Evolutionary conservation across 192 early-diverging fungal species (phyloP).

Genomic region (Backusella mclennaniae): DNA sequence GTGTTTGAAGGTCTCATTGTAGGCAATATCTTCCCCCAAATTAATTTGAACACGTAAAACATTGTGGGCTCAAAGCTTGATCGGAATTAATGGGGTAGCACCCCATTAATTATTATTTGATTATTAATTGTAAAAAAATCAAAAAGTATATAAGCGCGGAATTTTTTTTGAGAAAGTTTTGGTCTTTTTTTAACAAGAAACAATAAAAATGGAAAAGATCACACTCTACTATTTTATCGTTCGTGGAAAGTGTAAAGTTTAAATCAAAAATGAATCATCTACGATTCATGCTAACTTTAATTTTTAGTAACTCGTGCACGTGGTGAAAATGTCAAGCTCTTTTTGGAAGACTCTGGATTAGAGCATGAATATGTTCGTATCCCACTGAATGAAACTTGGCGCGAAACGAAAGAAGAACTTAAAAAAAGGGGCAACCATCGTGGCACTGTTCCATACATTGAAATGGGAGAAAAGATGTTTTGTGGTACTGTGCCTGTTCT

Average conservation of each 20-base stretch:
- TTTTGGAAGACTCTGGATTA: not conserved
- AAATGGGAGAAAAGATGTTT: not conserved
- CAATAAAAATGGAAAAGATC: not conserved
- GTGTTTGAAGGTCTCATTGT: not conserved
- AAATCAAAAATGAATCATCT: not conserved
- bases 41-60: not conserved
- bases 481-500: not conserved
- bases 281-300: not conserved
- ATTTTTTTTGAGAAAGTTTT: not conserved
- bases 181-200: not conserved
- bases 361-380: not conserved
- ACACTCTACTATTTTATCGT: not conserved
- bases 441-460: not conserved
- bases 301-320: not conserved
- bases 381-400: not conserved
- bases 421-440: not conserved
- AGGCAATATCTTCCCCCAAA: not conserved
- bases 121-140: not conserved
- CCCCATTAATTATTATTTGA: not conserved
- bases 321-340: constrained; percentile 3
- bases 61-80: not conserved
- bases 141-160: not conserved
- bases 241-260: not conserved
- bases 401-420: not conserved
- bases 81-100: not conserved